Base-by-base conservation (phyloP, 2,329 filamentous ascomycete genomes). In the Xylariaceae sp. region DNA sequence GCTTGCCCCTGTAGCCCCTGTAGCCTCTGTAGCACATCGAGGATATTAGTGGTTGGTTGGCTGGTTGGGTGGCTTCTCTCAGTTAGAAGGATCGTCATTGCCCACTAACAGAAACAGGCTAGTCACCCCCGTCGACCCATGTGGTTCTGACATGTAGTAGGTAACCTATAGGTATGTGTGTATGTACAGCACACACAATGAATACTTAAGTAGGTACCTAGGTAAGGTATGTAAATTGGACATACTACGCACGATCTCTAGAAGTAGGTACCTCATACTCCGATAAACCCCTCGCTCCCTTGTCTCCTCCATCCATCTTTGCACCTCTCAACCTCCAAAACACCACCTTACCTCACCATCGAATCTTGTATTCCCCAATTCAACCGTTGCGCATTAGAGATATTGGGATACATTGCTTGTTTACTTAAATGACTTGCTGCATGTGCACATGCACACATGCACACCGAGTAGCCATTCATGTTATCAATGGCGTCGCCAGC, bases 351-450 rank as follows among this genome's bases (percentile, higher is more conserved):
- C 32, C 7, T 16, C 7, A 14, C 32, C 32, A 37, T 49, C 23
- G 50, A 32, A 47, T 40, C n/a, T 26, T 37, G 29, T 42, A 26
- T 50, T 42, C n/a, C 41, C 52, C 48, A 53, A 42, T 47, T 46
- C 54, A 45, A 53, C 56, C 52, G 51, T 46, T 51, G 48, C 57
- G 45, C 54, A 6, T 14, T 18, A 12, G 23, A 37, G 32, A 37
- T 37, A 37, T 37, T 37, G 32, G 32, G 32, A 37, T 37, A 37
- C 32, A 37, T 37, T 37, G 32, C 32, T 37, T 26, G 4, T 26
- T 26, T 26, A 4, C 4, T 26, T 37, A 37, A 14, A 37, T 37
- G 32, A 37, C 23, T 37, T 16, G 32, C 32, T 37, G 32, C 32
- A 37, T 16, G 32, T 14, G 9, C 32, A 14, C 32, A 12, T 14